A percentile compares a stretch with the other conserved stretches of the same genome.
These are phyloP conservation scores for Tulasnella sp. DNA, from an alignment of 768 basidiomycete genomes.

Conservation along the genomic window DNA sequence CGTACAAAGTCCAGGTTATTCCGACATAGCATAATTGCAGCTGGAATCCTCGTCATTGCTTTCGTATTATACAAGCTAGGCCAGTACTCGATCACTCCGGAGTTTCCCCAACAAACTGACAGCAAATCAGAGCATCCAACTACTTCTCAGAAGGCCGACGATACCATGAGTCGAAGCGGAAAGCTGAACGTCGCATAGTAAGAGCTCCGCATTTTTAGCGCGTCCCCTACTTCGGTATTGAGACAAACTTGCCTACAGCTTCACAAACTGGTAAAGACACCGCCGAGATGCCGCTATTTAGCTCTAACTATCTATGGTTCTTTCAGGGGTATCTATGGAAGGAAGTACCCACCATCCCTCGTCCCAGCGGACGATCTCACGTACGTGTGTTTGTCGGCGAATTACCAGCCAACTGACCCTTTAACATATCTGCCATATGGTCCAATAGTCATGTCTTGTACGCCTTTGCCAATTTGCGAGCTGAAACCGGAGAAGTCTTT, in stretches of 20 bases:
- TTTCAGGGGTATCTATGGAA: constrained; percentile 78
- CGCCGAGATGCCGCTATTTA: background rate
- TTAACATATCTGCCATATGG: background rate
- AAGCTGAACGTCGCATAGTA: constrained; percentile 18
- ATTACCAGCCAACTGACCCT: background rate
- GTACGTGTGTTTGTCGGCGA: constrained; percentile 29
- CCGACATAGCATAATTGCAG: background rate
- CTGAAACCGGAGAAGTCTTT: constrained; percentile 73
- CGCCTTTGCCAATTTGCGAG: constrained; percentile 79
- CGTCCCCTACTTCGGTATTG: background rate
- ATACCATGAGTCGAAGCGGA: constrained; percentile 8
- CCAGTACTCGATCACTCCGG: background rate
- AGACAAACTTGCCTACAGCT: background rate
- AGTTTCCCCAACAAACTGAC: too few species aligned
- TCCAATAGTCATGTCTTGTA: constrained; percentile 66
- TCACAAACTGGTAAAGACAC: constrained; percentile 10
- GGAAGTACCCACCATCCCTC: constrained; percentile 75
- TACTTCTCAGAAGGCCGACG: background rate
- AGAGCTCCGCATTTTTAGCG: background rate
- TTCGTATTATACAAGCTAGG: background rate
- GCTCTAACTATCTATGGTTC: background rate
- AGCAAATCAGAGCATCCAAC: background rate
- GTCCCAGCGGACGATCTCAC: constrained; percentile 81
- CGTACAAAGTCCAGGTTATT: background rate
- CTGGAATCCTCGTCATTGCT: background rate